Base-by-base conservation (phyloP, 1,139 yeast genomes). In the Lodderomyces theae region DNA sequence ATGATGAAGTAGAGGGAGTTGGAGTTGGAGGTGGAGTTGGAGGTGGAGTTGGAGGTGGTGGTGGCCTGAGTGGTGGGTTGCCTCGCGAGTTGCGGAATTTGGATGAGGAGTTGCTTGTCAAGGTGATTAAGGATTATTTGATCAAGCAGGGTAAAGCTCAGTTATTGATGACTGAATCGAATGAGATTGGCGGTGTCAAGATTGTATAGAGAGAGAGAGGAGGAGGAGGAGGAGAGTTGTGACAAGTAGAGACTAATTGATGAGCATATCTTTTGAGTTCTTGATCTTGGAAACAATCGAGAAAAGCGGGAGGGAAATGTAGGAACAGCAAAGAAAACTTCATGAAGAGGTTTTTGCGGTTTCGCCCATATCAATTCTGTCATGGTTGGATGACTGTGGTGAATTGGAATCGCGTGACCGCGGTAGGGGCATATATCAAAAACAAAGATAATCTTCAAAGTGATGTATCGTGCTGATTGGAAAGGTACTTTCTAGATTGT, bases 91-190 rank as follows among this genome's bases (percentile, higher is more conserved):
- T 90, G 51, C 71, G 72, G 43, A 79, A 79, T 25, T 72, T 89
- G 54, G 89, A 87, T 51, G 72, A 77, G 35, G 57, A 60, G 11
- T 57, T 88, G 18, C 62, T 89, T 45, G 69, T 74, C 15, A 67
- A 67, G 46, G 79, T 83, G 3, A 57, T 88, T 22, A 62, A 57
- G 44, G 78, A 76, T 28, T 70, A 74, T 2, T 63, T 90, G 49
- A 82, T 79, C 15, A 79, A 78, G 45, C 76, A 82, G 51, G 86
- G 86, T 2, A 74, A 80, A 50, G 90, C 87, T 1, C 85, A 80
- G 43, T 54, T 84, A 17, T 60, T 86, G 52, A 76, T 77, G 58
- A 79, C 77, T 45, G 86, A 81, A 39, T 70, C 69, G 31, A 66
- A 62, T 30, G 66, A 64, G 45, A 74, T 82, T 16, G 85, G 82